Evolutionary conservation across 169 alveolate species (phyloP), one percentile per base, ranked within the genome.

Genomic region (Plasmodium reichenowi): DNA sequence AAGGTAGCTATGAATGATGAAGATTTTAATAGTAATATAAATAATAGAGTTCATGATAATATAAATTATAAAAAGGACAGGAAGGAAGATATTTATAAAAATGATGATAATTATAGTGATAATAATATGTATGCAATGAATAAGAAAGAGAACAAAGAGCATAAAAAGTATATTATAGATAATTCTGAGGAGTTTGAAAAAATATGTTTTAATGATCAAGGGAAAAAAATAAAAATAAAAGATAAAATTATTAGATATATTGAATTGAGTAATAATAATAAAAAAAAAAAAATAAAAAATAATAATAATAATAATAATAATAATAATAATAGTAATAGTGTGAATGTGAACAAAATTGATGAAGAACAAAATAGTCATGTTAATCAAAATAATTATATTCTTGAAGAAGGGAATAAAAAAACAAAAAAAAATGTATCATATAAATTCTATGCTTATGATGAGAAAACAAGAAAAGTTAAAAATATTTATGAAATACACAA

Each of bases 101-200:
- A 32, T 32, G 45, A 0, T 32, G 45, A 32, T 5, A 32, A 6
- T 32, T 32, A 32, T 32, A 32, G 7, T 32, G 45, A 32, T 50
- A 67, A 80, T 22, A 80, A 54, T 15, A 80, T 68, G 32, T 60
- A 68, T 8, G 68, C 59, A 20, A 48, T 83, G 2, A 9, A 68
- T 60, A 54, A 67, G 10, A 68, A 83, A 26, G 17, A 32, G 13
- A 83, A 48, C n/a, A 50, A 48, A 22, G 17, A 12, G 13, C 29
- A 78, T 45, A 64, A 78, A 48, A 64, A 78, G 59, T 63, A 63
- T 45, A 78, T 78, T 3, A 78, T 78, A 78, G 89, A 78, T 43
- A 78, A 71, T 60, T 64, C 43, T 24, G 78, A 78, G 3, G 71
- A 78, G 20, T 50, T 64, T 66, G 89, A 78, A n/a, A 67, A 78